Evolutionary conservation across 2,329 filamentous ascomycete genomes (phyloP), one percentile per base, ranked within the genome.

Genomic region (Fusarium xyrophilum): DNA sequence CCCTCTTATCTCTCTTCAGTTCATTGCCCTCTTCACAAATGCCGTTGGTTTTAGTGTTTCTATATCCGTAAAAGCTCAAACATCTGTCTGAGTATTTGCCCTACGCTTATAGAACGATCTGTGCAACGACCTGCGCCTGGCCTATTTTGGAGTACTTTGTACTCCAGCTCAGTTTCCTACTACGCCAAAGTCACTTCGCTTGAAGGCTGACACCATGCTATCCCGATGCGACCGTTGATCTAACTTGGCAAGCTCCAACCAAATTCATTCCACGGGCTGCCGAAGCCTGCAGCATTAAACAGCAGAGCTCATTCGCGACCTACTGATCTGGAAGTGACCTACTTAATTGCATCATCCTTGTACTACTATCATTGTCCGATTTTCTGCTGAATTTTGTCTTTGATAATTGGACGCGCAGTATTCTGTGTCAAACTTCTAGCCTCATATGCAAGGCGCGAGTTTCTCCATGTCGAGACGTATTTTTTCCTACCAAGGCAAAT

Each of bases 391-490:
- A 12, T 7, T 7, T 21, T 30, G 4, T 21, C 2, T 30, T 8
- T 30, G 2, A n/a, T n/a, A 9, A 21, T 9, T 17, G 0, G 1
- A 6, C 2, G 15, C 14, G 9, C 9, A 28, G 2, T 0, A 21
- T 28, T 8, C 6, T 7, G 2, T 28, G 43, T 7, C 5, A 12
- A 47, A 23, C 14, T 23, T 23, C n/a, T 17, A 32, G n/a, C 27
- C n/a, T 47, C 10, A 47, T 17, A 30, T 30, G 7, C 27, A 30
- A 17, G 14, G n/a, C 27, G 3, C 2, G 1, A 13, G 3, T 30
- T 46, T 30, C n/a, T 21, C 7, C 14, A 17, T 1, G 14, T 12
- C n/a, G 5, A 12, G 10, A 21, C 13, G 13, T 7, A 8, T 19
- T 5, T 5, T 17, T 0, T 7, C n/a, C 13, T 6, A 23, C 14